Evolutionary conservation across 805 yeast genomes (phyloP), one percentile per base, ranked within the genome.

Genomic region (Pichia phayaonensis): DNA sequence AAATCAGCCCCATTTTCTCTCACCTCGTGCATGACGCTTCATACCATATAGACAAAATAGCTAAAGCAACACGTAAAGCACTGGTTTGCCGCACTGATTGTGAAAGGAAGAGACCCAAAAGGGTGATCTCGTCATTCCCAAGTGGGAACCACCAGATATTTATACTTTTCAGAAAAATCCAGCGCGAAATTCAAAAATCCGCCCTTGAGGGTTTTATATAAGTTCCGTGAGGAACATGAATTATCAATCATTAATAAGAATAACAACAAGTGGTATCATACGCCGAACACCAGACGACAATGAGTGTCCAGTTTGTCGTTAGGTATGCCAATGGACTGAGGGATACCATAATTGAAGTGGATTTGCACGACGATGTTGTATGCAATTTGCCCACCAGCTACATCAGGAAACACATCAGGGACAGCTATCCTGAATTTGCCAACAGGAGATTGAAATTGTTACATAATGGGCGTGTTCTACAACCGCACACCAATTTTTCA

Each of bases 1-100:
- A 52, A 59, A 57, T 57, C 66, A 61, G 52, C 48, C 57, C 54
- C 53, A 57, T 72, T 34, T 69, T 54, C 59, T 81, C 85, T 81
- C 81, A 73, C 86, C 85, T 73, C 72, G 76, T 79, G 80, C 85
- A 75, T 75, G 86, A 81, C 86, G 80, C 85, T 74, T 76, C 64
- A 45, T 38, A 27, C 42, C 50, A 46, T 45, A 45, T 39, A 65
- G 61, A 24, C 66, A 65, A 64, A 64, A 63, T 66, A 66, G 70
- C 61, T 68, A 49, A 79, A 78, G 84, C 86, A 81, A 81, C 87
- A 81, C 87, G 87, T 47, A 46, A 53, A 76, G 82, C 79, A 81
- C 79, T 77, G 83, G 86, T 77, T 79, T 76, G 79, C 84, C 86
- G 84, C 86, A 83, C 86, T 78, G 67, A 61, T 67, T 65, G 61